Base-by-base conservation (phyloP, 2,329 filamentous ascomycete genomes). In the Pestalotiopsis fici region DNA sequence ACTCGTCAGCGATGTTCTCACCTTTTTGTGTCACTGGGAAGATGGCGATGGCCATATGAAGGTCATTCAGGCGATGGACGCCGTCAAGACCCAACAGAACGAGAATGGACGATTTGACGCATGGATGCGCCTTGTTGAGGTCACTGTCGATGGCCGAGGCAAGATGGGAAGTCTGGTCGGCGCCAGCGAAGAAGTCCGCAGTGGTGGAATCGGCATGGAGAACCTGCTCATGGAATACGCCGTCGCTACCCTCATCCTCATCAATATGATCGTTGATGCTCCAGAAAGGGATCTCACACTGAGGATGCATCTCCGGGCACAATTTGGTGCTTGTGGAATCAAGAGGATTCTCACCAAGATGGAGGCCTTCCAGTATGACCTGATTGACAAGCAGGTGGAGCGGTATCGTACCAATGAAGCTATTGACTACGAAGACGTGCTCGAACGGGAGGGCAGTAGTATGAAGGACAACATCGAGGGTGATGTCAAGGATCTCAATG, bases 141-240 rank as follows among this genome's bases (percentile, higher is more conserved):
- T 98, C 73, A 98, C 95, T 1, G 90, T 98, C 71, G 96, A 98
- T 80, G 96, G 96, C 50, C 92, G 96, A 76, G 96, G 96, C 74
- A 99, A 98, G 86, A 98, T 99, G 94, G 96, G 96, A 74, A 98
- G 95, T 82, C 85, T 98, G 74, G 96, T 99, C 31, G 96, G 96
- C 71, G 96, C 96, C 37, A 98, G 94, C 76, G 96, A 98, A 75
- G 96, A 99, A 82, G 91, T 97, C 68, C 92, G 96, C 73, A 97
- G 93, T 75, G 96, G 96, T 71, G 96, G 96, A 71, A 97, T 98
- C 76, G 96, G 96, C 78, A 97, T 98, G 91, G 96, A 99, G 86
- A 98, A 98, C 80, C 85, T 98, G 75, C 87, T 99, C 65, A 98
- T 99, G 96, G 96, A 99, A 86, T 99, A 99, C 77, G 95, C 95